Base-by-base conservation (phyloP, 164 flowering plant species). In the Protea cynaroides region DNA sequence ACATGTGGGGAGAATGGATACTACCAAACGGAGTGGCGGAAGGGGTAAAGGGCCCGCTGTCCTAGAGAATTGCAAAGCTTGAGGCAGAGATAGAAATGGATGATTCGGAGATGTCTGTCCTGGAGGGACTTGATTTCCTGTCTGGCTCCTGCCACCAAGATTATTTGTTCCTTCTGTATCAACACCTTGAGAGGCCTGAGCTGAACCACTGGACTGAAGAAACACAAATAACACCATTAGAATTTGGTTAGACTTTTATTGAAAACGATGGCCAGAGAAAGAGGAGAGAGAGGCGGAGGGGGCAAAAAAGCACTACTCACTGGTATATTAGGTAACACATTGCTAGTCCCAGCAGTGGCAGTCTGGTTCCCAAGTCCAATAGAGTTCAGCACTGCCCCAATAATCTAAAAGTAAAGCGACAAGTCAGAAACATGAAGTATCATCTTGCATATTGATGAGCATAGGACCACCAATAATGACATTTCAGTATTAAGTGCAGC, bases 321-420 rank as follows among this genome's bases (percentile, higher is more conserved):
- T 63, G 66, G 70, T 44, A 63, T 56, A 49, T 75, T 71, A 11
- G 85, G 57, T 51, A 77, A 80, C 54, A 64, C 23, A 61, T 75
- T 76, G 55, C 70, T 76, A 58, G 73, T 19, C 37, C 72, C 83
- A 61, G 70, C 77, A 50, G 71, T 19, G 1, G 74, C n/a, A 29
- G 70, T 37, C 67, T 75, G 82, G 59, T 74, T 74, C 38, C 96
- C 92, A 67, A 89, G 38, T 25, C 97, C 99, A 66, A 95, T 58
- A 19, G 96, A 84, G 76, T 86, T 95, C 65, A 95, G 58, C 64
- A 95, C 97, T 10, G 97, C 82, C 47, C 97, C 96, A 74, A 95
- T 84, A 50, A 95, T 89, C 97, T 95, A 59, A 52, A 77, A 65
- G 53, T 25, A 51, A 67, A 40, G 50, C 38, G 58, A 75, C 46